phyloP scores from a whole-genome alignment of 2,329 filamentous ascomycete species.

The Fusarium sp. region DNA sequence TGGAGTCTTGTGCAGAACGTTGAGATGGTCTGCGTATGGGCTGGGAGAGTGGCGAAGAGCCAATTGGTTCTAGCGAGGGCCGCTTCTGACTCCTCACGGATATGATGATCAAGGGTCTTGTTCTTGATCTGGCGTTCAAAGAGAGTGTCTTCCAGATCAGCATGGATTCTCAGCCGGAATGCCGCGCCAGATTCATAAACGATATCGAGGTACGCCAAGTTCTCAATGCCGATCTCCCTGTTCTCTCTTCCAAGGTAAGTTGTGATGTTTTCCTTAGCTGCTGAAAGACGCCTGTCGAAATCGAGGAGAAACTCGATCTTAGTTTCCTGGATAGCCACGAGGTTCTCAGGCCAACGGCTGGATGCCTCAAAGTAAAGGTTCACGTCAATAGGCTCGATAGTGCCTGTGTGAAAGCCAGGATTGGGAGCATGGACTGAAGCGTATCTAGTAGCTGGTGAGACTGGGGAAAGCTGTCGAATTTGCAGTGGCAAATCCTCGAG shows the following conservation, averaged over 20 bases:
- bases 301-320: constrained; percentile 91
- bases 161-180: constrained; percentile 89
- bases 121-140: constrained; percentile 84
- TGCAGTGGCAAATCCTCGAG: constrained; percentile 90
- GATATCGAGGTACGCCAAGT: constrained; percentile 86
- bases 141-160: constrained; percentile 86
- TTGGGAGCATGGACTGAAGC: constrained; percentile 67
- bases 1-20: constrained; percentile 85
- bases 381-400: constrained; percentile 75
- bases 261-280: constrained; percentile 69
- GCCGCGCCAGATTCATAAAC: constrained; percentile 77
- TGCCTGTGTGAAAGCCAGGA: constrained; percentile 60
- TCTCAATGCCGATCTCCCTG: constrained; percentile 74
- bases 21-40: constrained; percentile 84
- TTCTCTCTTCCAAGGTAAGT: constrained; percentile 87
- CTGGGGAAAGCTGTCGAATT: constrained; percentile 81
- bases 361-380: constrained; percentile 94
- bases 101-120: constrained; percentile 73
- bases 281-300: constrained; percentile 77
- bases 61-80: constrained; percentile 80
- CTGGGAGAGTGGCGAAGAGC: constrained; percentile 77
- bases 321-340: constrained; percentile 90
- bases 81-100: constrained; percentile 76
- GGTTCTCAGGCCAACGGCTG: constrained; percentile 91
- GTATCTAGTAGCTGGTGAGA: constrained; percentile 80